A percentile compares a stretch with the other conserved stretches of the same genome.
Evolutionary conservation across 129 eudicot genomes (phyloP).

Genomic region (Flaveria bidentis): DNA sequence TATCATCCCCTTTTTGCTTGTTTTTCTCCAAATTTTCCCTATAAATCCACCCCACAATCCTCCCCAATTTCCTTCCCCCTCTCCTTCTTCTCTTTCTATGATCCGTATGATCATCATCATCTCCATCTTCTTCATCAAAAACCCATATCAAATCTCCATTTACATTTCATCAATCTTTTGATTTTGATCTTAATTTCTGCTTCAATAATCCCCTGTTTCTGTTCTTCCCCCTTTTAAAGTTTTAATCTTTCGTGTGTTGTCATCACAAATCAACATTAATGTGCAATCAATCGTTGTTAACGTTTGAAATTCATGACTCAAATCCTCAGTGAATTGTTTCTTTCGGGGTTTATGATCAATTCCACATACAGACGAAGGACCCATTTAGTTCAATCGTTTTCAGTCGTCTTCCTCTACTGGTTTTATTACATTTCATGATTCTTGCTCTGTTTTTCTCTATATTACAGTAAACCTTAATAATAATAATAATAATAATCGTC

Average conservation of each 20-base stretch:
- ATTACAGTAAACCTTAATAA: neutral
- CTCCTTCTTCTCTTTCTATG: slow-evolving; percentile 37
- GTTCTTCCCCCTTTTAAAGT: neutral
- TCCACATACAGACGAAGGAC: slow-evolving; percentile 92
- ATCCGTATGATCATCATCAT: slow-evolving; percentile 27
- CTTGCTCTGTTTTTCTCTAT: neutral
- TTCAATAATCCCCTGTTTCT: neutral
- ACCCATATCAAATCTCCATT: neutral
- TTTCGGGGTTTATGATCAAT: slow-evolving; percentile 94
- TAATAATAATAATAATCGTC: neutral
- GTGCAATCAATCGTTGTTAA: slow-evolving; percentile 53
- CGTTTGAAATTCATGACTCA: slow-evolving; percentile 92
- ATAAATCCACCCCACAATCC: slow-evolving; percentile 55
- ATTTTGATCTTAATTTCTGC: no score
- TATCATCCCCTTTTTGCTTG: slow-evolving; percentile 26
- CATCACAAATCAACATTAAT: slow-evolving; percentile 45
- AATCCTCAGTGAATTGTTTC: slow-evolving; percentile 80
- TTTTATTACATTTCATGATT: slow-evolving; percentile 80
- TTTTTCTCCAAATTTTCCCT: slow-evolving; percentile 41
- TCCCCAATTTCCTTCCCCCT: slow-evolving; percentile 47
- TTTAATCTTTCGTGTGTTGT: neutral
- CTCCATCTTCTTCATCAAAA: neutral
- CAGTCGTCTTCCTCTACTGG: slow-evolving; percentile 99
- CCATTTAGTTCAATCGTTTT: slow-evolving; percentile 94
- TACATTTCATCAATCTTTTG: neutral